A percentile compares a stretch with the other conserved stretches of the same genome.
phyloP scores from a whole-genome alignment of 2,329 filamentous ascomycete genomes.

The Pseudohalonectria lignicola region DNA sequence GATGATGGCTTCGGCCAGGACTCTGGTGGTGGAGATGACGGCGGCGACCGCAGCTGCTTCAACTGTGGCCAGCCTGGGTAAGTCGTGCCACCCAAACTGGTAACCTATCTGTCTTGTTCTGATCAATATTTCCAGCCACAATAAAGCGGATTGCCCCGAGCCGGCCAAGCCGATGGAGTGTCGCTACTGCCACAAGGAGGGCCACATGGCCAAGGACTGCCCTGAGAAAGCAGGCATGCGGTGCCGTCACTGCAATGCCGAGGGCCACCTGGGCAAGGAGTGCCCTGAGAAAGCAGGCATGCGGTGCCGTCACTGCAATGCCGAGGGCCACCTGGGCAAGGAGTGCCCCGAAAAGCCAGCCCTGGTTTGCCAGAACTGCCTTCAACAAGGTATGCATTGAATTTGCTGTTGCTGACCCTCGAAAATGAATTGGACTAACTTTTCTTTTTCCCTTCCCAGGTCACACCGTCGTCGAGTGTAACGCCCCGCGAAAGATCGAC shows the following conservation, averaged over 20 bases:
- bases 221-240: constrained; percentile 20
- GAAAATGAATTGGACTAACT: background rate
- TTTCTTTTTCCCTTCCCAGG: constrained; percentile 23
- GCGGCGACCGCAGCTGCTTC: constrained; percentile 38
- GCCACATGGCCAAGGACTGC: constrained; percentile 42
- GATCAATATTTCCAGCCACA: constrained; percentile 32
- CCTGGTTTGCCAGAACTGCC: constrained; percentile 48
- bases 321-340: constrained; percentile 41
- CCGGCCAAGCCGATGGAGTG: constrained; percentile 24
- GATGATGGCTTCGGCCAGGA: no score
- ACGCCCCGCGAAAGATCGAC: constrained; percentile 47
- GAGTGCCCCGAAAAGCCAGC: constrained; percentile 44
- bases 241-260: constrained; percentile 32
- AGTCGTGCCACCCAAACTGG: constrained; percentile 8
- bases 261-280: constrained; percentile 45
- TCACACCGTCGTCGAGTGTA: constrained; percentile 44
- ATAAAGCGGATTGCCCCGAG: constrained; percentile 51
- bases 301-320: constrained; percentile 26
- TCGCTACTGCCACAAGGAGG: constrained; percentile 33
- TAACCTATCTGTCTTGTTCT: constrained; percentile 4
- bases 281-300: constrained; percentile 44
- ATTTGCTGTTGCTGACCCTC: background rate
- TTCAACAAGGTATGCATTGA: constrained; percentile 38
- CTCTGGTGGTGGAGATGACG: constrained; percentile 13
- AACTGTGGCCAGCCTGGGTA: constrained; percentile 47